Evolutionary conservation across 1,284 basidiomycete genomes (phyloP).

Genomic region (Athelia psychrophila): DNA sequence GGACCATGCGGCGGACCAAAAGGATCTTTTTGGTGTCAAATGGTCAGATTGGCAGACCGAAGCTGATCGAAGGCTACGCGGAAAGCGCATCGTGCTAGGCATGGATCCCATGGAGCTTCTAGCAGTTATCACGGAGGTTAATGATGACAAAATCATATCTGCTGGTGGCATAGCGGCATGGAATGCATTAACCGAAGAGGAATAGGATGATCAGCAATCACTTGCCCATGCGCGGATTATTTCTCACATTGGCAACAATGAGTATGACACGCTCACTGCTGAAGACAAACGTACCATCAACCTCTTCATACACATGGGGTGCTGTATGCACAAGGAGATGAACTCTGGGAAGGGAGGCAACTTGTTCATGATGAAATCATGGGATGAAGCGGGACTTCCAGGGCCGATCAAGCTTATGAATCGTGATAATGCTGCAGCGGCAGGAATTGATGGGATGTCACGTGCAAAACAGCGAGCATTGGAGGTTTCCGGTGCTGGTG

Average conservation of each 20-base stretch:
- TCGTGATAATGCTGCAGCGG: constrained; percentile 24
- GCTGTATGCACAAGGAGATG: constrained; percentile 35
- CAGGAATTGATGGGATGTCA: constrained; percentile 4
- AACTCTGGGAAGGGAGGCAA: constrained; percentile 28
- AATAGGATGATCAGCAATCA: constrained; percentile 8
- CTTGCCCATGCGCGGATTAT: constrained; percentile 1
- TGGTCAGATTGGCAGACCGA: constrained; percentile 8
- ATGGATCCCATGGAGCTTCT: constrained; percentile 4
- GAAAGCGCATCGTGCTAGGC: constrained; percentile 7
- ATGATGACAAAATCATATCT: too few relatives aligned
- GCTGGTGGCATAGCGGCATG: constrained; percentile 15
- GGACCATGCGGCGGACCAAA: constrained; percentile 16
- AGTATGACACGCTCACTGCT: constrained; percentile 10
- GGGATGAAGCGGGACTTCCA: constrained; percentile 10
- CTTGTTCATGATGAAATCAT: constrained; percentile 15
- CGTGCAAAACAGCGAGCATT: constrained; percentile 12
- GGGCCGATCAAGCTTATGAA: constrained; percentile 24
- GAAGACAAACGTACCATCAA: constrained; percentile 13
- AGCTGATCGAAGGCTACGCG: constrained; percentile 11
- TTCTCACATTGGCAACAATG: constrained; percentile 9
- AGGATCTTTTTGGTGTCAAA: constrained; percentile 10
- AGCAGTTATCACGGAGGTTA: constrained; percentile 3
- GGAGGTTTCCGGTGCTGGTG: constrained; percentile 21
- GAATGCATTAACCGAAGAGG: constrained; percentile 7
- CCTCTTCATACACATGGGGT: constrained; percentile 27